Conservation (phyloP, 768 basidiomycete species). For the Lentinula raphanica region DNA sequence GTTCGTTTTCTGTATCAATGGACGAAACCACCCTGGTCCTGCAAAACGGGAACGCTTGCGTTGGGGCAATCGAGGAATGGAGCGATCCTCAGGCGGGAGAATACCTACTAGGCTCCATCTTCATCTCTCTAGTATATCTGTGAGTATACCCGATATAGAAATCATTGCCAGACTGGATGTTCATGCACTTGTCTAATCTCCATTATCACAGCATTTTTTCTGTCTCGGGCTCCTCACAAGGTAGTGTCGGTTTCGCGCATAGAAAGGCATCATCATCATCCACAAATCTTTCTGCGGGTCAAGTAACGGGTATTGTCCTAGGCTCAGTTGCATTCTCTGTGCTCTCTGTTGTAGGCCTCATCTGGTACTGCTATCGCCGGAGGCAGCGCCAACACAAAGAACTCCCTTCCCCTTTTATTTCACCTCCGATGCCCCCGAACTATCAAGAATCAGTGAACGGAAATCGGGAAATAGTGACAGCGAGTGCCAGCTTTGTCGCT, state of each 20-base stretch:
- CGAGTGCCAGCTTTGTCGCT: background rate
- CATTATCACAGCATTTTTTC: background rate
- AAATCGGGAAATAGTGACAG: background rate
- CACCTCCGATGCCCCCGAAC: background rate
- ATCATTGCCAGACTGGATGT: too few species aligned
- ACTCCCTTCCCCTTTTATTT: background rate
- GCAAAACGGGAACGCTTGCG: background rate
- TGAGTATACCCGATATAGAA: too few species aligned
- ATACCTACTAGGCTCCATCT: slow-evolving; percentile 4
- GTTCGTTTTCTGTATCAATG: background rate
- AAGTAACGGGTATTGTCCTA: background rate
- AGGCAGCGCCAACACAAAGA: background rate
- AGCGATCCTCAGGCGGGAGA: background rate
- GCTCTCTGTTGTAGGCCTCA: background rate
- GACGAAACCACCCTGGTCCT: background rate
- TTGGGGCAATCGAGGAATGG: slow-evolving; percentile 4
- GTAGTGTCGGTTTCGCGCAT: background rate
- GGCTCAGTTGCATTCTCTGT: background rate
- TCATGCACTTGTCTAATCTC: too few species aligned
- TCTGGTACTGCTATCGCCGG: background rate
- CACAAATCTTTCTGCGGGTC: background rate
- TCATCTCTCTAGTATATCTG: slow-evolving; percentile 3
- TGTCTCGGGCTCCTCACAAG: background rate
- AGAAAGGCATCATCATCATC: background rate
- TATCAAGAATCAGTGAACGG: background rate